These are phyloP conservation scores for Hypoxylon sp. DNA, from an alignment of 2,329 filamentous ascomycete genomes.

Conservation along the genomic window DNA sequence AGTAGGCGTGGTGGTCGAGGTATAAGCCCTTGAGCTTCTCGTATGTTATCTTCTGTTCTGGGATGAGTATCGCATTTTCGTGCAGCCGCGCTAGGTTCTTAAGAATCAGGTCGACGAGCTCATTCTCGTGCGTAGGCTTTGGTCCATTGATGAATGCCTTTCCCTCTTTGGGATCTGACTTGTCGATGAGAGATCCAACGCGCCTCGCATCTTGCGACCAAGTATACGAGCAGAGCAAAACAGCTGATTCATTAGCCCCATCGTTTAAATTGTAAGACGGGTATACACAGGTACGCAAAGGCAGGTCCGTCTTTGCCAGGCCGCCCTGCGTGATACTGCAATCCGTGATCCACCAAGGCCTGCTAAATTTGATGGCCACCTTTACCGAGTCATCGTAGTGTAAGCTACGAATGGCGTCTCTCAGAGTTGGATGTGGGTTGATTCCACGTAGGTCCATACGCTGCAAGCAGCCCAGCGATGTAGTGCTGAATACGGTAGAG, in stretches of 20 bases:
- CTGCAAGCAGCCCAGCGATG: conserved; percentile 26
- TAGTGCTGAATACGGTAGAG: conserved; percentile 34
- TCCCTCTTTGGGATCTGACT: too few relatives aligned
- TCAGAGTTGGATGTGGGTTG: conserved; percentile 33
- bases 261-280: conserved; percentile 46
- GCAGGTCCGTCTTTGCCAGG: conserved; percentile 41
- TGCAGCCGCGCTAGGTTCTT: conserved; percentile 6
- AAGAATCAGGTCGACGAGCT: conserved; percentile 9
- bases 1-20: conserved; percentile 16
- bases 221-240: conserved; percentile 17
- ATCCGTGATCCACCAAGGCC: conserved; percentile 42
- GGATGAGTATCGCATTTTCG: too few relatives aligned
- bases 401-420: conserved; percentile 44
- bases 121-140: too few relatives aligned
- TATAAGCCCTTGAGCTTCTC: conserved; percentile 50
- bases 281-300: conserved; percentile 45
- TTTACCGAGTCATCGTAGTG: conserved; percentile 44
- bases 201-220: conserved; percentile 2
- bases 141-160: too few relatives aligned
- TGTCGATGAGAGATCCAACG: conserved; percentile 3
- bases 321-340: conserved; percentile 25
- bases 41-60: conserved; percentile 38
- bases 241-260: background rate
- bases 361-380: conserved; percentile 44
- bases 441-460: conserved; percentile 31